phyloP scores from a whole-genome alignment of 2,329 filamentous ascomycete species.

The Dactylellina sp. region DNA sequence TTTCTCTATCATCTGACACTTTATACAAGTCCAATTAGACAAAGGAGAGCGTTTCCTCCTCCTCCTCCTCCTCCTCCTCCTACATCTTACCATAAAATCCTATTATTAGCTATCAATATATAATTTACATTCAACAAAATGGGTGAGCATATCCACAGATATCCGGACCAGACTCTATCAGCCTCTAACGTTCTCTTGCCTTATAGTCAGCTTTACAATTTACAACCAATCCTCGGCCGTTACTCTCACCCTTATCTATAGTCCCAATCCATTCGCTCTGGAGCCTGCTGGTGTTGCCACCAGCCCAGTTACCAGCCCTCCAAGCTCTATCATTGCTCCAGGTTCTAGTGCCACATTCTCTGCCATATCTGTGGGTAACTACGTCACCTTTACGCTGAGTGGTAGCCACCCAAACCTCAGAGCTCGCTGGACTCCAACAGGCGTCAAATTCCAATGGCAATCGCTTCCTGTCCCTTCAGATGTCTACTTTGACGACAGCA shows the following conservation, averaged over 20 bases:
- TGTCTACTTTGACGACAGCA: neutral
- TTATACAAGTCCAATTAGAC: too few relatives aligned
- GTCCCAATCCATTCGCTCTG: neutral
- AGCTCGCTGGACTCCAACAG: neutral
- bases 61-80: too few relatives aligned
- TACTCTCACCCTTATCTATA: neutral
- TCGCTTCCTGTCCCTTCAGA: neutral
- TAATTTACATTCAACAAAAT: too few relatives aligned
- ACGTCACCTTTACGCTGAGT: neutral
- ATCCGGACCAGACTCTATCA: neutral
- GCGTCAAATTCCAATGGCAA: conserved; percentile 3
- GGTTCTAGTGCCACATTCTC: neutral
- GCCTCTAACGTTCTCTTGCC: too few relatives aligned
- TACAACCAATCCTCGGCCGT: neutral
- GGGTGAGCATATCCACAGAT: neutral
- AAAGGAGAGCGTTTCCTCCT: too few relatives aligned
- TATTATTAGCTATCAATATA: too few relatives aligned
- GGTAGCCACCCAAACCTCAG: neutral
- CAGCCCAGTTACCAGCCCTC: too few relatives aligned
- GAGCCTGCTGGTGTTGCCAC: neutral
- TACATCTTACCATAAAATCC: too few relatives aligned
- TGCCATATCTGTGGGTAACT: neutral
- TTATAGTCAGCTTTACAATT: too few relatives aligned
- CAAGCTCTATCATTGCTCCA: neutral
- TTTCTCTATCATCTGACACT: too few relatives aligned